Evolutionary conservation across 441 rosid species (phyloP).

Genomic region (Gossypium aridum): DNA sequence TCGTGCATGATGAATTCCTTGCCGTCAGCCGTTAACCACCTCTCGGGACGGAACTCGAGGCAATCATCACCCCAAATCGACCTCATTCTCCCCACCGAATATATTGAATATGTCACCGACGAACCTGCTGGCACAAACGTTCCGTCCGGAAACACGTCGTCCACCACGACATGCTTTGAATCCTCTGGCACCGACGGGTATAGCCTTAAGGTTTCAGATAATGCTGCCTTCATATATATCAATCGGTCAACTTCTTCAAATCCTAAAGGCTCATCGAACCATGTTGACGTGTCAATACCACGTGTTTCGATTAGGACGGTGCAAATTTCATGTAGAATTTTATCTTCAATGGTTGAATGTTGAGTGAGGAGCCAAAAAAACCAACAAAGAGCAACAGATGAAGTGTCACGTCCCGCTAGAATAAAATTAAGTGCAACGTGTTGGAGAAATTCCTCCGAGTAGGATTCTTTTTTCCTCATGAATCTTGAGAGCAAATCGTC

Average conservation of each 20-base stretch:
- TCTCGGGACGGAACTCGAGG: slow-evolving; percentile 73
- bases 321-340: slow-evolving; percentile 56
- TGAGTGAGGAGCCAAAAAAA: slow-evolving; percentile 75
- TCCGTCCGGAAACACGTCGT: slow-evolving; percentile 89
- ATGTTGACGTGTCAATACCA: slow-evolving; percentile 43
- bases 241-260: slow-evolving; percentile 74
- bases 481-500: slow-evolving; percentile 84
- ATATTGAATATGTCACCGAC: slow-evolving; percentile 86
- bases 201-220: slow-evolving; percentile 77
- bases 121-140: slow-evolving; percentile 95
- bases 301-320: slow-evolving; percentile 63
- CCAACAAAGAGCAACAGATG: slow-evolving; percentile 88
- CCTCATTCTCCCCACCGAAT: slow-evolving; percentile 84
- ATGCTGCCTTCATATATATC: slow-evolving; percentile 75
- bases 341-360: slow-evolving; percentile 61
- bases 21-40: slow-evolving; percentile 77
- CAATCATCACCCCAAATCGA: slow-evolving; percentile 91
- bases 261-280: slow-evolving; percentile 64
- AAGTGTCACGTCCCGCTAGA: slow-evolving; percentile 97
- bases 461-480: slow-evolving; percentile 80
- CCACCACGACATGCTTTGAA: slow-evolving; percentile 75
- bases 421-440: slow-evolving; percentile 94
- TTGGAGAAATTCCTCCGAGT: slow-evolving; percentile 68
- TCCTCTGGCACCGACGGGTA: slow-evolving; percentile 96
- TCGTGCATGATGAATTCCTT: slow-evolving; percentile 47